Evolutionary conservation across 805 yeast species (phyloP).

Genomic region (Hanseniaspora osmophila): DNA sequence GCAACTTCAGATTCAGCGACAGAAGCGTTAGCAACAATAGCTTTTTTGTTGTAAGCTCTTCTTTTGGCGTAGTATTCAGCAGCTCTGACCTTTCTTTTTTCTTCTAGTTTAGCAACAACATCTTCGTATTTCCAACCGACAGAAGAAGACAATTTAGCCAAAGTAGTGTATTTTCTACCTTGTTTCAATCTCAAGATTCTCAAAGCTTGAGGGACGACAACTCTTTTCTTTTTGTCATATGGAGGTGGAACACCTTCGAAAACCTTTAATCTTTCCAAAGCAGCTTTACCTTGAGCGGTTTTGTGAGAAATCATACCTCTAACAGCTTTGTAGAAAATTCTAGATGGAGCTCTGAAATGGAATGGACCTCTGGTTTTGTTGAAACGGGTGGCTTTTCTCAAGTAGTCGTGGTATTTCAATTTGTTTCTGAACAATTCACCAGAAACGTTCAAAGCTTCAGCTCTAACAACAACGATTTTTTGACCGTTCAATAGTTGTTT

Average conservation of each 20-base stretch:
- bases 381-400: constrained; percentile 97
- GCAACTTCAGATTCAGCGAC: constrained; percentile 85
- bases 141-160: constrained; percentile 88
- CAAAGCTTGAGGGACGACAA: constrained; percentile 98
- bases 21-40: constrained; percentile 71
- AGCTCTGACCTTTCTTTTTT: constrained; percentile 96
- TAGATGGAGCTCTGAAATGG: constrained; percentile 99
- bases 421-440: constrained; percentile 99
- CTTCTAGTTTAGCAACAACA: constrained; percentile 93
- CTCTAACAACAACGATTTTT: constrained; percentile 93
- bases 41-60: constrained; percentile 90
- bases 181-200: constrained; percentile 98
- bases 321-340: constrained; percentile 98
- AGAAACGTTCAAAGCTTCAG: constrained; percentile 95
- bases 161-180: constrained; percentile 99
- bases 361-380: constrained; percentile 98
- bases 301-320: constrained; percentile 99
- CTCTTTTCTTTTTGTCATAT: constrained; percentile 99
- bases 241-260: constrained; percentile 99
- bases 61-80: constrained; percentile 98
- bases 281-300: constrained; percentile 99
- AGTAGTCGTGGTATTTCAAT: constrained; percentile 98
- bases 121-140: constrained; percentile 99
- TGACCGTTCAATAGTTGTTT: constrained; percentile 97
- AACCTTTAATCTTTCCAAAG: constrained; percentile 97